These are phyloP conservation scores for Podospora comata DNA, from an alignment of 495 filamentous ascomycete genomes.

Conservation along the genomic window DNA sequence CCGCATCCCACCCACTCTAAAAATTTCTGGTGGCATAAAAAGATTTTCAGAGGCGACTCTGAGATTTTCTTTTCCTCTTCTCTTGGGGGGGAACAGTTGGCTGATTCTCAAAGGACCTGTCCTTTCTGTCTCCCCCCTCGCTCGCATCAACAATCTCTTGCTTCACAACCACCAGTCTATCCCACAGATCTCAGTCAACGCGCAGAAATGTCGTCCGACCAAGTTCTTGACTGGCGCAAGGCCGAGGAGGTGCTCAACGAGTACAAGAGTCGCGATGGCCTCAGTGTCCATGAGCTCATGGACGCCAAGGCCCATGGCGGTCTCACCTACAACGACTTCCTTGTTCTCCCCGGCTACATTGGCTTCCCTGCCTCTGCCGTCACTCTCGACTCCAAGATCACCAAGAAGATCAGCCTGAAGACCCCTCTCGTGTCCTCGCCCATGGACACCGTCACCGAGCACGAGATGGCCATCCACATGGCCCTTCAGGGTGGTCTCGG, in stretches of 20 bases:
- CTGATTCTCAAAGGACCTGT: slow-evolving; percentile 23
- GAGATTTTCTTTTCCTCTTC: slow-evolving; percentile 28
- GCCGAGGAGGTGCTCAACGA: slow-evolving; percentile 77
- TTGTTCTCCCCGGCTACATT: slow-evolving; percentile 58
- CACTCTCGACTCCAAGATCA: slow-evolving; percentile 82
- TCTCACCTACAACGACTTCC: slow-evolving; percentile 72
- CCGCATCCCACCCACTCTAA: slow-evolving; percentile 22
- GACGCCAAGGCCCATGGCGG: slow-evolving; percentile 86
- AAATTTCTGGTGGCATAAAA: slow-evolving; percentile 26
- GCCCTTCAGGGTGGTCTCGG: slow-evolving; percentile 93
- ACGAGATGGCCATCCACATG: slow-evolving; percentile 99
- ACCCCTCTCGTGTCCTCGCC: slow-evolving; percentile 93
- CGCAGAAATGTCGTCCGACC: slow-evolving; percentile 62
- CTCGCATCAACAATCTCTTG: slow-evolving; percentile 10
- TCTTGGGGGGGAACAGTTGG: slow-evolving; percentile 40
- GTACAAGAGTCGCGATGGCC: slow-evolving; percentile 74
- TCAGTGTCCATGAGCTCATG: slow-evolving; percentile 76
- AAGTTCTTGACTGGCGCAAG: slow-evolving; percentile 54
- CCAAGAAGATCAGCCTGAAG: slow-evolving; percentile 90
- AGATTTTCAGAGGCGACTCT: slow-evolving; percentile 23
- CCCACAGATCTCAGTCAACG: neutral
- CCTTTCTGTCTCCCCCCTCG: slow-evolving; percentile 34
- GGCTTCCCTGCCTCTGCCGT: slow-evolving; percentile 90
- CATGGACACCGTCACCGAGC: slow-evolving; percentile 99
- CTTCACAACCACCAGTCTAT: slow-evolving; percentile 5